These are phyloP conservation scores for Phytomonas sp. DNA, from an alignment of 208 protist genomes.

Conservation along the genomic window DNA sequence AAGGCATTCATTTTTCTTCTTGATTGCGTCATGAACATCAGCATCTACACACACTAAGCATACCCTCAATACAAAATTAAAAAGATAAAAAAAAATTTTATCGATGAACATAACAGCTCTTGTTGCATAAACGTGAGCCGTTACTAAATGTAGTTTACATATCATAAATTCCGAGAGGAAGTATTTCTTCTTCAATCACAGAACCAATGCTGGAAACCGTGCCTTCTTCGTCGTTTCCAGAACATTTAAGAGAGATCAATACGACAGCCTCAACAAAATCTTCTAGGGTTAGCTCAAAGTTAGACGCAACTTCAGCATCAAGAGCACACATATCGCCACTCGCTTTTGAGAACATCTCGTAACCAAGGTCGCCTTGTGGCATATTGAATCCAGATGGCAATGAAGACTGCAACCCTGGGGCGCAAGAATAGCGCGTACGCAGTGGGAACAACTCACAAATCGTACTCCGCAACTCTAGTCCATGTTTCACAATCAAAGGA, in stretches of 20 bases:
- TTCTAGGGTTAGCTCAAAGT: conserved; percentile 45
- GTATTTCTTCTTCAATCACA: conserved; percentile 9
- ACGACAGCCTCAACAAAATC: conserved; percentile 77
- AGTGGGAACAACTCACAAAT: conserved; percentile 13
- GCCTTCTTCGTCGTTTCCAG: neutral
- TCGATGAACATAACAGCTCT: neutral
- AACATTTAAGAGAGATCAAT: conserved; percentile 16
- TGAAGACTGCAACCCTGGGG: neutral
- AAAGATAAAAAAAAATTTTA: neutral
- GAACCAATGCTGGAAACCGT: conserved; percentile 3
- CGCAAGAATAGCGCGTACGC: conserved; percentile 19
- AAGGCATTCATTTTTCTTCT: neutral
- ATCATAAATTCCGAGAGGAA: neutral
- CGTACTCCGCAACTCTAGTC: conserved; percentile 8
- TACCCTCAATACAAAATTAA: neutral
- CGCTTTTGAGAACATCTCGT: conserved; percentile 25
- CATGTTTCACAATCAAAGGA: neutral
- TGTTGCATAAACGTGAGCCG: neutral
- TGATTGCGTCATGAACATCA: neutral
- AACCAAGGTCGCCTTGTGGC: conserved; percentile 22
- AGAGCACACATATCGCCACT: conserved; percentile 19
- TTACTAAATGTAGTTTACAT: conserved; percentile 18
- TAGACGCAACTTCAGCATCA: conserved; percentile 19
- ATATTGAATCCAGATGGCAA: conserved; percentile 33
- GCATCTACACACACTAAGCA: neutral